Conservation (phyloP, 768 basidiomycete genomes). For the Pisolithus microcarpus region DNA sequence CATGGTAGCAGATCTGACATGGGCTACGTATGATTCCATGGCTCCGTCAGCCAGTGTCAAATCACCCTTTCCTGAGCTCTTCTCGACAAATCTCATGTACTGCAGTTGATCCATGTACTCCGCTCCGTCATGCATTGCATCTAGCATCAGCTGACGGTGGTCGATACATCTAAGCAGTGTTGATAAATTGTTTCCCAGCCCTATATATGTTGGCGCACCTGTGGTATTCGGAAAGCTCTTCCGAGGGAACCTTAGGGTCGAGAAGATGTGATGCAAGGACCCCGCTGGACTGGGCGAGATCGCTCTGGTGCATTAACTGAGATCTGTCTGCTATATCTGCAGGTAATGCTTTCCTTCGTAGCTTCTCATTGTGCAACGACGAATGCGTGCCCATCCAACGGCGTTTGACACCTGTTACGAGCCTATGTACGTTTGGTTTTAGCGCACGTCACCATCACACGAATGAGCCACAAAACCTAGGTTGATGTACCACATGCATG, state of each 20-base stretch:
- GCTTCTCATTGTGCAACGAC: constrained; percentile 34
- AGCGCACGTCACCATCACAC: neutral
- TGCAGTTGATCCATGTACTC: constrained; percentile 53
- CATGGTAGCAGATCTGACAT: constrained; percentile 12
- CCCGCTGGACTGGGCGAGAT: constrained; percentile 42
- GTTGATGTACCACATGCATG: constrained; percentile 28
- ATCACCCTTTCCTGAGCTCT: constrained; percentile 19
- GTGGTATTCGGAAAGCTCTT: constrained; percentile 67
- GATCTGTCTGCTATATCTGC: constrained; percentile 21
- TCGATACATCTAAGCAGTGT: constrained; percentile 56
- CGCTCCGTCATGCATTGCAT: constrained; percentile 45
- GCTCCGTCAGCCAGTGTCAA: constrained; percentile 6
- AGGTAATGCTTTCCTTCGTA: constrained; percentile 31
- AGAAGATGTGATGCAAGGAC: constrained; percentile 51
- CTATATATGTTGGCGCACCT: constrained; percentile 35
- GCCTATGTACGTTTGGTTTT: constrained; percentile 29
- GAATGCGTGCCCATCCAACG: constrained; percentile 63
- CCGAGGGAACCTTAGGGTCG: constrained; percentile 54
- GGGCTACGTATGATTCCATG: constrained; percentile 14
- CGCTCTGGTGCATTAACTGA: constrained; percentile 22
- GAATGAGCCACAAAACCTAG: constrained; percentile 26
- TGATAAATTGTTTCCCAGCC: neutral
- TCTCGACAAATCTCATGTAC: constrained; percentile 47
- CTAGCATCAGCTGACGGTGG: constrained; percentile 60
- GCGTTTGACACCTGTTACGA: constrained; percentile 68